Evolutionary conservation across 805 yeast species (phyloP), one percentile per base, ranked within the genome.

Genomic region (Maudiozyma serrabonitensis): DNA sequence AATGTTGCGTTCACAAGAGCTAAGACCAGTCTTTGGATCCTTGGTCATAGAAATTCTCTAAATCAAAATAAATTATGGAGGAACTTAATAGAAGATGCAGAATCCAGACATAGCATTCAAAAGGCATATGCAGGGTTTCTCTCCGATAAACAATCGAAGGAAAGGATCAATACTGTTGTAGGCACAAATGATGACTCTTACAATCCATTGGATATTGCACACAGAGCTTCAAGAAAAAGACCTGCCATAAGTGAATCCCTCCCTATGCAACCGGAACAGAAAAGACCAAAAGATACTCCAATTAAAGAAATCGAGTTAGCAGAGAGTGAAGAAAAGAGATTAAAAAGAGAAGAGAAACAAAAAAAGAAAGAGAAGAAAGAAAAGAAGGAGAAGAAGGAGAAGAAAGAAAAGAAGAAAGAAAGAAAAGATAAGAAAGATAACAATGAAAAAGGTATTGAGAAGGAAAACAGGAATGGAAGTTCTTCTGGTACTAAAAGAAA

Each of bases 1-100:
- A 93, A 93, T 66, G 99, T 93, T 48, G 98, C 96, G 0, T 69
- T 93, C 37, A 91, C 98, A 0, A 85, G 99, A 71, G 97, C 98
- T 0, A 79, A 84, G 56, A 76, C 95, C 1, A 85, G 98, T 0
- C 70, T 93, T 54, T 93, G 98, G 98, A 82, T 93, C 50, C 66
- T 95, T 15, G 99, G 99, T 19, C 82, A 86, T 57, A 77, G 74
- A 31, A 69, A 73, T n/a, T 80, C 95, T 1, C 75, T 91, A 55
- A 57, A 63, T 6, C 69, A 77, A 48, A 84, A 89, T 61, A 71
- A 71, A 23, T 79, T 88, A 0, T 93, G 99, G 99, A 69, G 65
- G 26, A 73, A 78, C 50, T 69, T 93, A 46, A 74, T 90, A 9
- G 63, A 66, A 0, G 82, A 90, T 70, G 95, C 95, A 0, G 65